A percentile compares a stretch with the other conserved stretches of the same genome.
Conservation (phyloP, 768 basidiomycete species). For the Mycena metata region DNA sequence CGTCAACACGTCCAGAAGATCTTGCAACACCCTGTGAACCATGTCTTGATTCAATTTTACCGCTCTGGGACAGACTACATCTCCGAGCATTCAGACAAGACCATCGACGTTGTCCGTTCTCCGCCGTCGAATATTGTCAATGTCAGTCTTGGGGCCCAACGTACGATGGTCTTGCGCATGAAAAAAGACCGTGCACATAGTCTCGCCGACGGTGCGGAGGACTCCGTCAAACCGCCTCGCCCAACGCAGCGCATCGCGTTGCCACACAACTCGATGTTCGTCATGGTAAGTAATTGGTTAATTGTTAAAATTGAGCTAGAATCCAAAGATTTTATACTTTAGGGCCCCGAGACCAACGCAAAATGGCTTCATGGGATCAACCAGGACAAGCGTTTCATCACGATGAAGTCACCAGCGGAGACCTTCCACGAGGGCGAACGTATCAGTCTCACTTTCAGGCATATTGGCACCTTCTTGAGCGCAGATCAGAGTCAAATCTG, state of each 20-base stretch:
- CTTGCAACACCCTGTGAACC: slow-evolving; percentile 79
- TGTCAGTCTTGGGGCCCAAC: slow-evolving; percentile 83
- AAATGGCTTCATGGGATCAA: slow-evolving; percentile 84
- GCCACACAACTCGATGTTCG: slow-evolving; percentile 87
- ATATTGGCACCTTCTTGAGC: slow-evolving; percentile 82
- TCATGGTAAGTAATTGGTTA: no score
- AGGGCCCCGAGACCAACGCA: slow-evolving; percentile 79
- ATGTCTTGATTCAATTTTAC: slow-evolving; percentile 87
- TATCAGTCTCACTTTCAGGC: slow-evolving; percentile 85
- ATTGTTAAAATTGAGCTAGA: no score
- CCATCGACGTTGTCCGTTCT: slow-evolving; percentile 77
- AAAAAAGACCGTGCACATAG: slow-evolving; percentile 58
- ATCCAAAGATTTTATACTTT: no score
- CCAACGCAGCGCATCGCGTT: slow-evolving; percentile 75
- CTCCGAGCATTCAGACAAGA: slow-evolving; percentile 91
- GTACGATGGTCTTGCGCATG: slow-evolving; percentile 79
- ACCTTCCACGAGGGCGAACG: slow-evolving; percentile 69
- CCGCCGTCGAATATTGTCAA: slow-evolving; percentile 81
- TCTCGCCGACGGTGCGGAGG: slow-evolving; percentile 19
- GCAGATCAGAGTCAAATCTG: slow-evolving; percentile 66
- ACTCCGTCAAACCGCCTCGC: slow-evolving; percentile 46
- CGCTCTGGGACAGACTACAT: slow-evolving; percentile 86
- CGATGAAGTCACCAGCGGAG: slow-evolving; percentile 69
- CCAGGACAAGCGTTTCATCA: slow-evolving; percentile 76
- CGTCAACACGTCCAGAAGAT: slow-evolving; percentile 72